Evolutionary conservation across 1,284 basidiomycete species (phyloP).

Genomic region (Moniliella sp.): DNA sequence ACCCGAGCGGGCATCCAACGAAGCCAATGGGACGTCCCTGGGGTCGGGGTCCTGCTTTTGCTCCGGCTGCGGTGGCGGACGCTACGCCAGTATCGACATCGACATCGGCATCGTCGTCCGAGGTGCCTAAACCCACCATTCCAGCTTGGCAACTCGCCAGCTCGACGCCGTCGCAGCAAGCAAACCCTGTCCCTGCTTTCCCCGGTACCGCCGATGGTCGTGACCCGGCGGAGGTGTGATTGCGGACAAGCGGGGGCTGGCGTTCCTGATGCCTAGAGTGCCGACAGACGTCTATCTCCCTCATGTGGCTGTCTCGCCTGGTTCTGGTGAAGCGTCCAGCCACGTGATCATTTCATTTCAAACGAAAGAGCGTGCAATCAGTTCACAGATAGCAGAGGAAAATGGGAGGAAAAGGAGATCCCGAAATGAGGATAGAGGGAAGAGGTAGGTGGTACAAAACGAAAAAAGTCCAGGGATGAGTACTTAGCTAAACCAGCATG

Average conservation of each 20-base stretch:
- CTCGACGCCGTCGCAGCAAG: neutral
- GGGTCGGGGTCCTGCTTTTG: neutral
- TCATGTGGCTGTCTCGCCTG: neutral
- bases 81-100: no score
- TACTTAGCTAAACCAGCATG: no score
- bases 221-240: neutral
- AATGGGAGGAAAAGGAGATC: no score
- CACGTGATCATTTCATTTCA: no score
- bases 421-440: no score
- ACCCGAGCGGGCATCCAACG: no score
- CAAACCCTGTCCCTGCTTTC: neutral
- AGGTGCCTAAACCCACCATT: no score
- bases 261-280: neutral
- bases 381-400: no score
- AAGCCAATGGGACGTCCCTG: neutral
- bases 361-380: no score
- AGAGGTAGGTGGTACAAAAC: no score
- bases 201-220: constrained; percentile 1
- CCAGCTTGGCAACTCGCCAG: neutral
- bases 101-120: neutral
- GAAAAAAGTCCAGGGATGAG: no score
- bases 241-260: neutral
- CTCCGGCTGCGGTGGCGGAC: neutral
- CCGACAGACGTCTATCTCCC: neutral
- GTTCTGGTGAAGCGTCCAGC: no score